phyloP scores from a whole-genome alignment of 345 rosid genomes.

The Microcos paniculata region DNA sequence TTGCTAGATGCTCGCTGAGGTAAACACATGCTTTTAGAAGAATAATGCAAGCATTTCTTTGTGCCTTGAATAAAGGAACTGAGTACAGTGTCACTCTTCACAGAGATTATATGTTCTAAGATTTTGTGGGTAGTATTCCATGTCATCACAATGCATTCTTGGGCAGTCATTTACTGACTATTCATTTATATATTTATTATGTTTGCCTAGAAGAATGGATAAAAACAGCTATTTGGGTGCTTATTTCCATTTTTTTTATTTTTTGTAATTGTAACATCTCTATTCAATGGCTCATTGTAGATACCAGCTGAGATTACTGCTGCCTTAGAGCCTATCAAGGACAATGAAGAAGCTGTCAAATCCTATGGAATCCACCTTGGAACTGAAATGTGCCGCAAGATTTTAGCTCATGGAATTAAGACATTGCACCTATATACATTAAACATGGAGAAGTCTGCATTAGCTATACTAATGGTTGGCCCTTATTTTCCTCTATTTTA shows the following conservation, averaged over 20 bases:
- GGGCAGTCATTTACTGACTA: background rate
- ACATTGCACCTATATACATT: slow-evolving; percentile 87
- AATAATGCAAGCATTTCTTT: background rate
- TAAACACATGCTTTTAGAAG: background rate
- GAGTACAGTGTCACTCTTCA: background rate
- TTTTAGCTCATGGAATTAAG: slow-evolving; percentile 84
- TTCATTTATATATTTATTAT: background rate
- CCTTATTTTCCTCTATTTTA: slow-evolving; percentile 7
- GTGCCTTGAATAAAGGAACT: background rate
- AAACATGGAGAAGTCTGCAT: slow-evolving; percentile 94
- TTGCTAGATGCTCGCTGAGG: background rate
- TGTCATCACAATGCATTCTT: background rate
- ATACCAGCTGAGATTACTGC: slow-evolving; percentile 80
- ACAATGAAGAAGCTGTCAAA: slow-evolving; percentile 95
- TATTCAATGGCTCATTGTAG: slow-evolving; percentile 35
- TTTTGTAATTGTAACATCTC: background rate
- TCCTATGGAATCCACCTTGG: slow-evolving; percentile 93
- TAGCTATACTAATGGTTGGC: slow-evolving; percentile 77
- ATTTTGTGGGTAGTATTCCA: background rate
- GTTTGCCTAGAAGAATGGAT: background rate
- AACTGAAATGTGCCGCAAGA: slow-evolving; percentile 96
- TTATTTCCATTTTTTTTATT: background rate
- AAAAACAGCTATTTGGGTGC: background rate
- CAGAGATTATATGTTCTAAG: background rate
- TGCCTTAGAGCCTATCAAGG: slow-evolving; percentile 94